phyloP scores from a whole-genome alignment of 2,329 filamentous ascomycete genomes.

The Cercospora sp. region DNA sequence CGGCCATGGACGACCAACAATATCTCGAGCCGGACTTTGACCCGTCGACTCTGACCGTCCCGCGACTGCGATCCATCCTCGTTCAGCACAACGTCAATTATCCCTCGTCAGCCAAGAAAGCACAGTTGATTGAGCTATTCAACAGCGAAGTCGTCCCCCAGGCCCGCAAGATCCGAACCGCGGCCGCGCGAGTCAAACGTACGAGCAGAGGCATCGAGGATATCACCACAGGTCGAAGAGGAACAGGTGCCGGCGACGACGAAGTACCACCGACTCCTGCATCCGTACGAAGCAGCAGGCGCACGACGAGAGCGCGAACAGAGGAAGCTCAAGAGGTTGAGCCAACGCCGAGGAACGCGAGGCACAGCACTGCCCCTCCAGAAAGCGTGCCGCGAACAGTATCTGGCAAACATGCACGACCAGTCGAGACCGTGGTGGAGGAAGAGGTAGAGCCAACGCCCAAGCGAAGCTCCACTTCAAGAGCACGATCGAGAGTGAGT shows the following conservation, averaged over 20 bases:
- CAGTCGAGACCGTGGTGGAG: conserved; percentile 38
- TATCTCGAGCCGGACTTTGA: conserved; percentile 90
- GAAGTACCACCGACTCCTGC: conserved; percentile 47
- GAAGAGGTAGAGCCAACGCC: conserved; percentile 37
- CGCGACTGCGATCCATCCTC: conserved; percentile 84
- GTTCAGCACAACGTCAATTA: conserved; percentile 85
- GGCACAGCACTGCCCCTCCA: conserved; percentile 39
- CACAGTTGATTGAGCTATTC: conserved; percentile 81
- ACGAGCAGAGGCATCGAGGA: conserved; percentile 82
- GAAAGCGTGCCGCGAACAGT: conserved; percentile 36
- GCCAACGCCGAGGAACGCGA: conserved; percentile 33
- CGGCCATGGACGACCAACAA: conserved; percentile 61
- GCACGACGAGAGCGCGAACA: conserved; percentile 36
- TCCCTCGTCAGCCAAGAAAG: conserved; percentile 87
- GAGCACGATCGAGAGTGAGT: conserved; percentile 21
- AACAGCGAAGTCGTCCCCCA: conserved; percentile 75
- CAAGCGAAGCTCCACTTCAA: conserved; percentile 25
- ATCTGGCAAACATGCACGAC: conserved; percentile 46
- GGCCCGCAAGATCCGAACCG: conserved; percentile 71
- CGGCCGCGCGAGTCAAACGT: conserved; percentile 76
- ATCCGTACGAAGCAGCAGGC: conserved; percentile 32
- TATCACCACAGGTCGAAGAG: conserved; percentile 59
- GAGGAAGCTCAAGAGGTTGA: conserved; percentile 43
- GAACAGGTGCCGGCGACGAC: conserved; percentile 57
- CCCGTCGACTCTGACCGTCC: conserved; percentile 77